Evolutionary conservation across 148 eudicot species (phyloP).

Genomic region (Heliamphora exappendiculata): DNA sequence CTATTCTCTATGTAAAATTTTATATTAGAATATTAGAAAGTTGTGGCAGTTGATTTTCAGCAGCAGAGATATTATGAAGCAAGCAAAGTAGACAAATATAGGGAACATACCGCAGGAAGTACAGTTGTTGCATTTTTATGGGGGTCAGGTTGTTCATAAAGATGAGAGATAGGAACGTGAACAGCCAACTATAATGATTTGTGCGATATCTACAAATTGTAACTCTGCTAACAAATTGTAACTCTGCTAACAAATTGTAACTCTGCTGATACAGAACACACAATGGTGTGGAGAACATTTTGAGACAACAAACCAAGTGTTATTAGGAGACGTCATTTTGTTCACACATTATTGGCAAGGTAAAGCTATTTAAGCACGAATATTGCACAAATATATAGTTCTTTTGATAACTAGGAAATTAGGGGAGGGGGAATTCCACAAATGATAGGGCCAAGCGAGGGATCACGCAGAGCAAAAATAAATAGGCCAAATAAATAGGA

Average conservation of each 20-base stretch:
- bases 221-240: neutral
- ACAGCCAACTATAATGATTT: neutral
- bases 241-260: neutral
- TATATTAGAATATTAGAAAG: neutral
- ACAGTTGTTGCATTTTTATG: neutral
- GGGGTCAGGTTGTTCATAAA: neutral
- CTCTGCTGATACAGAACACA: neutral
- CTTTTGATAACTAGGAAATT: no score
- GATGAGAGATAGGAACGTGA: neutral
- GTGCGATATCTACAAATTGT: neutral
- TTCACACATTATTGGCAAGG: neutral
- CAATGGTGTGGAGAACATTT: neutral
- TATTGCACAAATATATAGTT: neutral
- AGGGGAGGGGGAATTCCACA: no score
- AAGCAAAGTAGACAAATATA: neutral
- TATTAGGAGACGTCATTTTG: neutral
- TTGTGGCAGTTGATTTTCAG: neutral
- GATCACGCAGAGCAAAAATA: no score
- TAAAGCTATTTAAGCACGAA: slow-evolving; percentile 10
- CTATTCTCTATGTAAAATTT: neutral
- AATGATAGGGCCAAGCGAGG: no score
- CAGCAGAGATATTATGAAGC: neutral
- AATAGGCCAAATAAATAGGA: no score
- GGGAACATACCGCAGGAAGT: neutral
- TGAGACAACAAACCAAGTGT: neutral